A percentile compares a stretch with the other conserved stretches of the same genome.
phyloP scores from a whole-genome alignment of 1,139 yeast species.

The Pichia sp. region DNA sequence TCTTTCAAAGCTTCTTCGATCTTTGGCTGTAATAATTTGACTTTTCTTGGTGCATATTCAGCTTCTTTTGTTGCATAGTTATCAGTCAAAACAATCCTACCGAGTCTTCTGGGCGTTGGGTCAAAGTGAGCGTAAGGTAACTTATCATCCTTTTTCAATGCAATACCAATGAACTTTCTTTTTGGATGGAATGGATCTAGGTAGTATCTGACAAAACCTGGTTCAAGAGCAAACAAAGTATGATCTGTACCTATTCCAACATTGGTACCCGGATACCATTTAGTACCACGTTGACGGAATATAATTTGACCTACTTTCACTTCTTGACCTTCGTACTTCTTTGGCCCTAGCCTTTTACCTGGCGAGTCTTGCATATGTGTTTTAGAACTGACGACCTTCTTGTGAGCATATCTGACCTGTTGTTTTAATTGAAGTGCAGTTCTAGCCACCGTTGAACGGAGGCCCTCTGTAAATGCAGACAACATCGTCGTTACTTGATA shows the following conservation, averaged over 20 bases:
- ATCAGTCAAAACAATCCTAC: slow-evolving; percentile 51
- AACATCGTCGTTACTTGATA: slow-evolving; percentile 2
- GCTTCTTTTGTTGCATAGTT: slow-evolving; percentile 54
- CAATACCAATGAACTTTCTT: slow-evolving; percentile 86
- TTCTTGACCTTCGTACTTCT: slow-evolving; percentile 68
- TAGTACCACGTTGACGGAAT: slow-evolving; percentile 95
- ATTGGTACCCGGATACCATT: slow-evolving; percentile 91
- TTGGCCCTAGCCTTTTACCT: slow-evolving; percentile 91
- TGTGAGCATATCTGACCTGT: slow-evolving; percentile 82
- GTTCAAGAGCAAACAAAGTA: slow-evolving; percentile 85
- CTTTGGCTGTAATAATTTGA: slow-evolving; percentile 51
- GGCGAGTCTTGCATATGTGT: slow-evolving; percentile 93
- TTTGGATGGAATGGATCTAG: slow-evolving; percentile 96
- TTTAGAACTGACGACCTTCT: slow-evolving; percentile 89
- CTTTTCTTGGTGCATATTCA: slow-evolving; percentile 57
- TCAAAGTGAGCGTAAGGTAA: slow-evolving; percentile 88
- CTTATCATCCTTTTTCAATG: slow-evolving; percentile 55
- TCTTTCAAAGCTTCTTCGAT: slow-evolving; percentile 38
- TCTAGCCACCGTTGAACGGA: slow-evolving; percentile 29
- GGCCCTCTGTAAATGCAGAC: slow-evolving; percentile 1
- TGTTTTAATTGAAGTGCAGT: slow-evolving; percentile 60
- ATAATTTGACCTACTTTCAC: slow-evolving; percentile 84
- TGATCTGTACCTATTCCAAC: slow-evolving; percentile 90
- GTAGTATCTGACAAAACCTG: slow-evolving; percentile 89
- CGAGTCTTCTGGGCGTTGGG: slow-evolving; percentile 83